phyloP scores from a whole-genome alignment of 495 filamentous ascomycete species.

The Penicillium herquei region DNA sequence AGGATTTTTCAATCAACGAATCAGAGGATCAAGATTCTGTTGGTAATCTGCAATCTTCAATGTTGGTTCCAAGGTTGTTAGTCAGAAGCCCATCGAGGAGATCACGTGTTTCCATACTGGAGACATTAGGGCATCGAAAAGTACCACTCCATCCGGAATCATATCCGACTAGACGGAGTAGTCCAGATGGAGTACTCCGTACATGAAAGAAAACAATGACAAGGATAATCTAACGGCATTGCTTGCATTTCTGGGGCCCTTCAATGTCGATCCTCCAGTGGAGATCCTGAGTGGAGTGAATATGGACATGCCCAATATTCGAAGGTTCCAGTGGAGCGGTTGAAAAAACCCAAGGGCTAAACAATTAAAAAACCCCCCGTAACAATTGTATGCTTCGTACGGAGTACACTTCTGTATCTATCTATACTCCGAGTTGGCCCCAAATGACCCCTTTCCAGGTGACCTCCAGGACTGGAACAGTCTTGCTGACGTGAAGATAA shows the following conservation, averaged over 20 bases:
- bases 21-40: too few species aligned
- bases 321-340: conserved; percentile 2
- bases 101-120: too few species aligned
- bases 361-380: not conserved
- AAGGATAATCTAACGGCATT: not conserved
- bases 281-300: conserved; percentile 3
- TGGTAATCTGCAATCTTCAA: too few species aligned
- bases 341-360: not conserved
- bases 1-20: too few species aligned
- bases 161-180: too few species aligned
- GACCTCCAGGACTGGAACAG: not conserved
- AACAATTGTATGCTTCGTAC: not conserved
- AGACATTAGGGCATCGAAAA: too few species aligned
- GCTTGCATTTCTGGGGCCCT: not conserved
- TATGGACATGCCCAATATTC: conserved; percentile 3
- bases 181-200: not conserved
- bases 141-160: too few species aligned
- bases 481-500: conserved; percentile 1
- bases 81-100: too few species aligned
- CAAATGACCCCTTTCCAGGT: not conserved
- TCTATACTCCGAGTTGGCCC: not conserved
- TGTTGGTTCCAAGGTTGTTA: too few species aligned
- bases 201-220: not conserved
- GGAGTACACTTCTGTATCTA: not conserved
- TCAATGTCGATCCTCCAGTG: conserved; percentile 7